A percentile compares a stretch with the other conserved stretches of the same genome.
phyloP scores from a whole-genome alignment of 2,329 filamentous ascomycete species.

The Fusarium graminum region DNA sequence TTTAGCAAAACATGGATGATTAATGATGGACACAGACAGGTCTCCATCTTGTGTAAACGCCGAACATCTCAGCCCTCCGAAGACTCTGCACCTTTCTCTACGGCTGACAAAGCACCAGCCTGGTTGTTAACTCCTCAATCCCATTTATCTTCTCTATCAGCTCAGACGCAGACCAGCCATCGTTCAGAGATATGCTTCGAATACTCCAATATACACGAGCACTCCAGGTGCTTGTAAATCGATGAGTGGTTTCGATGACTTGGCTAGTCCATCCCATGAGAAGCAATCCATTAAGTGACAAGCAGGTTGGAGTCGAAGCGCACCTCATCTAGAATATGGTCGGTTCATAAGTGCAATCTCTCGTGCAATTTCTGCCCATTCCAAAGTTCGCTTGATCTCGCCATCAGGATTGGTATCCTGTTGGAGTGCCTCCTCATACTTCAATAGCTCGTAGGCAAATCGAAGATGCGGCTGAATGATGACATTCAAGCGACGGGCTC shows the following conservation, averaged over 20 bases:
- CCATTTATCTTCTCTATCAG: slow-evolving; percentile 5
- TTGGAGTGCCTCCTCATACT: slow-evolving; percentile 89
- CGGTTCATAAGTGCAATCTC: slow-evolving; percentile 97
- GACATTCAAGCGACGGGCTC: slow-evolving; percentile 91
- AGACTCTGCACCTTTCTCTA: slow-evolving; percentile 4
- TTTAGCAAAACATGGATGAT: slow-evolving; percentile 3
- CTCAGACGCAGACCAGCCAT: neutral
- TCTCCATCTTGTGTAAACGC: slow-evolving; percentile 23
- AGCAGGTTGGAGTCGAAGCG: neutral
- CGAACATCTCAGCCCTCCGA: slow-evolving; percentile 15
- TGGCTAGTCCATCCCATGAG: neutral
- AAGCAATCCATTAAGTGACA: neutral
- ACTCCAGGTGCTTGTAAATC: slow-evolving; percentile 4
- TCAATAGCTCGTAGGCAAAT: slow-evolving; percentile 94
- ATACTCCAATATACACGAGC: neutral
- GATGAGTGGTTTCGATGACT: neutral
- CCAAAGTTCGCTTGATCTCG: slow-evolving; percentile 78
- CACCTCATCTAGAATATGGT: slow-evolving; percentile 80
- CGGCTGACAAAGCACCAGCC: slow-evolving; percentile 30
- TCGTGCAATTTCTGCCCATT: slow-evolving; percentile 89
- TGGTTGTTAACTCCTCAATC: slow-evolving; percentile 12
- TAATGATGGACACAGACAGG: slow-evolving; percentile 5
- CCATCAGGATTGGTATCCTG: slow-evolving; percentile 60
- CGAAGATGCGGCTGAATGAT: slow-evolving; percentile 97
- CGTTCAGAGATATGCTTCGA: neutral